Base-by-base conservation (phyloP, 495 filamentous ascomycete genomes). In the Tuber calosporum region DNA sequence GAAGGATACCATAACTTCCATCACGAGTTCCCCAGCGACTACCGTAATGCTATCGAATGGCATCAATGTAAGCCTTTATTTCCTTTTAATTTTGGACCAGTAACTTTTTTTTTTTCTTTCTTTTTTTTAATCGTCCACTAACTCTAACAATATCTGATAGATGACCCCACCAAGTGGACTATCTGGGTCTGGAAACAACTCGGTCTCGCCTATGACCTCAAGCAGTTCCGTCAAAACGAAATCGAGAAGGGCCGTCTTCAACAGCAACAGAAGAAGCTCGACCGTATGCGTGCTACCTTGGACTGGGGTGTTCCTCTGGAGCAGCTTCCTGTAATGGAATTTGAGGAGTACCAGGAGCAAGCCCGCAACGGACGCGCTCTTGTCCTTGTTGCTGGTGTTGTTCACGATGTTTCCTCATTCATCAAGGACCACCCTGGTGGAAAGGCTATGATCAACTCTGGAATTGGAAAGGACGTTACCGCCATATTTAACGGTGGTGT, bases 1-100 rank as follows among this genome's bases (percentile, higher is more conserved):
- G 95, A 99, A 84, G 95, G 95, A 69, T 99, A 99, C 86, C 94
- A 98, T 88, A 97, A 97, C 86, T 99, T 99, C 89, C 95, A 99
- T 86, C 95, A 99, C 87, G 95, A 99, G 82, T 99, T 99, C 86
- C 95, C 95, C 70, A 96, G 92, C 20, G 95, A 99, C 84, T 97
- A 97, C 90, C 93, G 95, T 82, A 99, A 99, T 83, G 95, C 94
- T 70, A 96, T 99, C 77, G 86, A 97, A 82, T 97, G 93, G 93
- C 91, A 91, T 86, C 95, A 99, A 86, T 99, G 76, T 79, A 74
- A 69, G 75, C 38, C 67, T 13, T 67, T n/a, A n/a, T n/a, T 73
- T 37, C 17, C 8, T 36, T 7, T 17, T 19, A n/a, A n/a, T n/a
- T n/a, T n/a, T n/a, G n/a, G n/a, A n/a, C n/a, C n/a, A n/a, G n/a